A percentile compares a stretch with the other conserved stretches of the same genome.
phyloP scores from a whole-genome alignment of 1,139 yeast genomes.

The Lodderomyces parapsilosis region DNA sequence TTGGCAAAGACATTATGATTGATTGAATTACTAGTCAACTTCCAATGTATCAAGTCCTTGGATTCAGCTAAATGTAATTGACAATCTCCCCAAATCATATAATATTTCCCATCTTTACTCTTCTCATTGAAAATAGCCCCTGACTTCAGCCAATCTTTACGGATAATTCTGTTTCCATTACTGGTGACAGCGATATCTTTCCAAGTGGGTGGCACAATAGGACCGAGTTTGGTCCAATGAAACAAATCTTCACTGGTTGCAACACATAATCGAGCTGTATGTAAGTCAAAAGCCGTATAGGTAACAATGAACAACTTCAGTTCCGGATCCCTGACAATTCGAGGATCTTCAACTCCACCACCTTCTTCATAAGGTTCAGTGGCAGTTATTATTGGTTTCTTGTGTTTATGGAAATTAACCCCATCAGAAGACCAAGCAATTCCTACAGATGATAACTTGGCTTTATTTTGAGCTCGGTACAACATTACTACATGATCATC shows the following conservation, averaged over 20 bases:
- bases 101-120: conserved; percentile 33
- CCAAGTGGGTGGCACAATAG: conserved; percentile 35
- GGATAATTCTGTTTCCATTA: conserved; percentile 24
- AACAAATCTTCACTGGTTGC: conserved; percentile 41
- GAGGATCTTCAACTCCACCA: conserved; percentile 48
- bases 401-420: conserved; percentile 29
- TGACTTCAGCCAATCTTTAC: conserved; percentile 44
- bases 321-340: conserved; percentile 40
- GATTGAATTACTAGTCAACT: conserved; percentile 22
- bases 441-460: conserved; percentile 37
- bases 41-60: conserved; percentile 37
- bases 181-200: conserved; percentile 30
- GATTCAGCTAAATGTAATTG: conserved; percentile 40
- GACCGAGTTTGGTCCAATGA: conserved; percentile 41
- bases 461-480: conserved; percentile 42
- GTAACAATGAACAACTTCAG: conserved; percentile 38
- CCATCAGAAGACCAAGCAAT: conserved; percentile 47
- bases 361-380: conserved; percentile 42
- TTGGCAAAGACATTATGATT: conserved; percentile 27
- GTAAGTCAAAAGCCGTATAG: conserved; percentile 42
- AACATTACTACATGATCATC: conserved; percentile 38
- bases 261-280: conserved; percentile 40
- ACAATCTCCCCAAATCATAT: conserved; percentile 49
- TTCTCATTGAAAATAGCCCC: conserved; percentile 43
- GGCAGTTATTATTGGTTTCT: conserved; percentile 34